Conservation (phyloP, 2,329 filamentous ascomycete genomes). For the Bertia moriformis region DNA sequence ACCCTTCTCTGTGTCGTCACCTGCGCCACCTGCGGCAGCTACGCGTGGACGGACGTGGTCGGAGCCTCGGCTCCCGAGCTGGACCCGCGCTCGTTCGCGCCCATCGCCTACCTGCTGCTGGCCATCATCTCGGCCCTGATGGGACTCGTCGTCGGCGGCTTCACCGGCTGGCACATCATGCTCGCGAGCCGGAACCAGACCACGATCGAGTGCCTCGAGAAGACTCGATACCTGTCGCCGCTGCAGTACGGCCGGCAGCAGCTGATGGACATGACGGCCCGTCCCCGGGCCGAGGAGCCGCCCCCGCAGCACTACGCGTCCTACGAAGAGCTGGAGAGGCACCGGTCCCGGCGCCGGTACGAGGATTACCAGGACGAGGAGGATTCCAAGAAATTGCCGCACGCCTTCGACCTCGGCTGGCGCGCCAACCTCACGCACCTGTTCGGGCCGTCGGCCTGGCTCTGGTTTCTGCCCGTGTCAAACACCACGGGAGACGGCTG, state of each 20-base stretch:
- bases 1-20: constrained; percentile 71
- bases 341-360: constrained; percentile 37
- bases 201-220: constrained; percentile 91
- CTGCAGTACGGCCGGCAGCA: constrained; percentile 62
- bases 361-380: constrained; percentile 75
- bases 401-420: constrained; percentile 84
- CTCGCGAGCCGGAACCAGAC: constrained; percentile 70
- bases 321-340: constrained; percentile 38
- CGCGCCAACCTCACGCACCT: constrained; percentile 66
- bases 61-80: constrained; percentile 50
- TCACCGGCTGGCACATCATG: constrained; percentile 82
- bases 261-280: constrained; percentile 64
- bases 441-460: constrained; percentile 56
- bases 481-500: constrained; percentile 87
- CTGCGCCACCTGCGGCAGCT: constrained; percentile 61
- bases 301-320: constrained; percentile 27
- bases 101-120: constrained; percentile 81
- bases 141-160: constrained; percentile 72
- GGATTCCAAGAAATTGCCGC: constrained; percentile 74
- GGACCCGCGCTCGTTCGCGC: constrained; percentile 64
- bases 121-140: constrained; percentile 82
- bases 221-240: constrained; percentile 81
- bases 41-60: constrained; percentile 76
- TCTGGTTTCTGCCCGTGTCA: constrained; percentile 70
- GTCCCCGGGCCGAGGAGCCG: constrained; percentile 66